Conservation (phyloP, 2,329 filamentous ascomycete genomes). For the Hymenoscyphus scutula region DNA sequence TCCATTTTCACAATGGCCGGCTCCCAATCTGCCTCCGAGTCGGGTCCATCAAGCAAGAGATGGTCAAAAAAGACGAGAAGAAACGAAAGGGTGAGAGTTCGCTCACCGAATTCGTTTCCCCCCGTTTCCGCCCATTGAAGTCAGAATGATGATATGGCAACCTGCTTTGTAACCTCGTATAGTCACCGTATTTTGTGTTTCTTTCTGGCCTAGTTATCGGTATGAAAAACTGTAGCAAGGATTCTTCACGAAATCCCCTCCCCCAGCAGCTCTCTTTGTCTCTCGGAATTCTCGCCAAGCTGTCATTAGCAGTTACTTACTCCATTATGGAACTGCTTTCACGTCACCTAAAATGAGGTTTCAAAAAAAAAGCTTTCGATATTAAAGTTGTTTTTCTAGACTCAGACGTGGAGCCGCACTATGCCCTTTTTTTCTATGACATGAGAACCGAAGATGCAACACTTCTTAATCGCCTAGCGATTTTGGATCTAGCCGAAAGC, state of each 20-base stretch:
- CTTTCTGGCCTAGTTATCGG: too few relatives aligned
- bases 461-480: slow-evolving; percentile 16
- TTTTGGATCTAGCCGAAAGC: slow-evolving; percentile 7
- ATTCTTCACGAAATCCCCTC: slow-evolving; percentile 13
- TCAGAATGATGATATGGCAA: slow-evolving; percentile 23
- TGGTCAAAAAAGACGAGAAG: not conserved
- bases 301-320: slow-evolving; percentile 14
- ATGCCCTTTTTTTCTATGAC: slow-evolving; percentile 13
- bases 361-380: too few relatives aligned
- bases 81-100: not conserved
- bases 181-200: slow-evolving; percentile 13
- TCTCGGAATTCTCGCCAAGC: slow-evolving; percentile 21
- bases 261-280: slow-evolving; percentile 16
- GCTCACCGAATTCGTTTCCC: slow-evolving; percentile 20
- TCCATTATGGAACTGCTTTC: slow-evolving; percentile 20
- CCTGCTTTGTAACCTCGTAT: slow-evolving; percentile 17
- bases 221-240: too few relatives aligned
- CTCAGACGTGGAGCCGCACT: not conserved
- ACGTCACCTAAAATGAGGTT: slow-evolving; percentile 17
- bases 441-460: slow-evolving; percentile 13
- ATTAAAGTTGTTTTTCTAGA: slow-evolving; percentile 25
- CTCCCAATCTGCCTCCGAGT: not conserved
- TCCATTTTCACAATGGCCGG: not conserved
- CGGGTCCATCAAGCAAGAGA: not conserved
- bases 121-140: slow-evolving; percentile 23